Evolutionary conservation across 345 rosid species (phyloP).

Genomic region (Citrus maxima): DNA sequence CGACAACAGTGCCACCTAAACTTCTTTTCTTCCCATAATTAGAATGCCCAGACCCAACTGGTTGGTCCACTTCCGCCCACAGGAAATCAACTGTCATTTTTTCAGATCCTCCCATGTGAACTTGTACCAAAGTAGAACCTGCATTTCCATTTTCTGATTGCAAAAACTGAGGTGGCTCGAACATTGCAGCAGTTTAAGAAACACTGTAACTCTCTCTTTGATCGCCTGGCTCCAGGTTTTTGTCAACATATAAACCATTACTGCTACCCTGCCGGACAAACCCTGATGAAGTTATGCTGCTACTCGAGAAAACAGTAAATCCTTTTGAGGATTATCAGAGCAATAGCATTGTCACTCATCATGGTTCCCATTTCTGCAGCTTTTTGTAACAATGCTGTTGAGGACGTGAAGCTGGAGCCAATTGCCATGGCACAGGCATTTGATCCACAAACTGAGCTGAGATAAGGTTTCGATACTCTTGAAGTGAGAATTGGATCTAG

Average conservation of each 20-base stretch:
- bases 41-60: constrained; percentile 11
- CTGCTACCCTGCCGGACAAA: constrained; percentile 21
- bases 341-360: constrained; percentile 42
- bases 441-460: constrained; percentile 20
- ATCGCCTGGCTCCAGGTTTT: constrained; percentile 21
- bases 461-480: constrained; percentile 11
- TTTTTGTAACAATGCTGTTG: constrained; percentile 58
- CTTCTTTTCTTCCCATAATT: constrained; percentile 22
- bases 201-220: background rate
- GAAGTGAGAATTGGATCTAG: constrained; percentile 31
- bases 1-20: constrained; percentile 16
- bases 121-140: constrained; percentile 10
- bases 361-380: constrained; percentile 61
- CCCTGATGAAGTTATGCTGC: constrained; percentile 25
- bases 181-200: constrained; percentile 16
- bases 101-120: constrained; percentile 22
- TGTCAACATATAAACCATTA: constrained; percentile 11
- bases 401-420: constrained; percentile 39
- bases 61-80: constrained; percentile 35
- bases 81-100: constrained; percentile 51
- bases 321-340: constrained; percentile 49
- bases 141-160: constrained; percentile 19
- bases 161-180: constrained; percentile 18
- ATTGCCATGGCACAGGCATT: constrained; percentile 17
- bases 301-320: constrained; percentile 38